A percentile compares a stretch with the other conserved stretches of the same genome.
phyloP scores from a whole-genome alignment of 108 stramenopile species.

The Hondaea fermentalgiana region DNA sequence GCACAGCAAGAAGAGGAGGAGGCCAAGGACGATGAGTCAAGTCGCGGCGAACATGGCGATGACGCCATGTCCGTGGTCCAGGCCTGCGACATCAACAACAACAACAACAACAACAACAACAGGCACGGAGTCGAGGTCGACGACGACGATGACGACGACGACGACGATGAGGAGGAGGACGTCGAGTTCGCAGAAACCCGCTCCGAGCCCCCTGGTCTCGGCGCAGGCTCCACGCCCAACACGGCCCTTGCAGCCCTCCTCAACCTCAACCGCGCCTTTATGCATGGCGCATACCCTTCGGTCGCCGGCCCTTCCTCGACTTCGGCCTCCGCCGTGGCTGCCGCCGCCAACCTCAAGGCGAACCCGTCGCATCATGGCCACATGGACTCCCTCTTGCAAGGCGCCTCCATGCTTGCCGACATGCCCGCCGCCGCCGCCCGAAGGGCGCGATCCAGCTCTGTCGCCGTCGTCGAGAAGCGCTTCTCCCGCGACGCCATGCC shows the following conservation, averaged over 20 bases:
- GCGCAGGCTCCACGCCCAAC: not conserved
- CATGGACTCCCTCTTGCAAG: not conserved
- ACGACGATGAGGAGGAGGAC: not conserved
- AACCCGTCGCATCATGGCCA: not conserved
- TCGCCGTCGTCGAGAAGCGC: slow-evolving; percentile 1
- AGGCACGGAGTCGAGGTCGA: not conserved
- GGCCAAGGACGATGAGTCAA: not conserved
- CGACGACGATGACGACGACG: not conserved
- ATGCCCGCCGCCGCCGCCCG: not conserved
- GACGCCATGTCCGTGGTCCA: not conserved
- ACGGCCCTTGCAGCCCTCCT: not conserved
- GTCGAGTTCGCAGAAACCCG: not conserved
- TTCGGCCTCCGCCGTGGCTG: too few relatives aligned
- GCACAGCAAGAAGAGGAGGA: not conserved
- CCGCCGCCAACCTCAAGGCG: too few relatives aligned
- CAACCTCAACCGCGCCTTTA: not conserved
- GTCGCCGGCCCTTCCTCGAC: too few relatives aligned
- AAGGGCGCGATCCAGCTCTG: not conserved
- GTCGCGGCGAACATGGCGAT: not conserved
- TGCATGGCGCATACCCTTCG: not conserved
- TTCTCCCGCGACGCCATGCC: slow-evolving; percentile 9
- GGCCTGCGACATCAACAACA: not conserved
- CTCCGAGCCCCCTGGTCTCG: not conserved
- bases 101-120: not conserved
- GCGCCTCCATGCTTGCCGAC: not conserved